Conservation (phyloP, 2,329 filamentous ascomycete species). For the Phialophora verrucosa region DNA sequence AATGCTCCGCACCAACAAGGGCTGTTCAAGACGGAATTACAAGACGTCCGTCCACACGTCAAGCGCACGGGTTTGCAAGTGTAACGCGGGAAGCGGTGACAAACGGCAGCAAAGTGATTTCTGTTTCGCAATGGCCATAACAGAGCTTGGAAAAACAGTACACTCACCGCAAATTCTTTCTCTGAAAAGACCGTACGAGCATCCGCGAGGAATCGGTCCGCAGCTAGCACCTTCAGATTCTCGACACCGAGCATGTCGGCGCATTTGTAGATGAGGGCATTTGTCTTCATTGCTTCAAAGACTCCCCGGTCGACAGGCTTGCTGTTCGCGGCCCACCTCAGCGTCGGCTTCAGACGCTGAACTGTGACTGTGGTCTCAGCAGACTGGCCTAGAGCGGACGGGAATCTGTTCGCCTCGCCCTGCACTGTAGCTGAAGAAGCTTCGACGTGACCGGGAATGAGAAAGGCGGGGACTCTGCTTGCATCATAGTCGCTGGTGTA, state of each 20-base stretch:
- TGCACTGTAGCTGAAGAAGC: neutral
- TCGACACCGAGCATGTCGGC: conserved; percentile 12
- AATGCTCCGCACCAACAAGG: neutral
- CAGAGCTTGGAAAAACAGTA: neutral
- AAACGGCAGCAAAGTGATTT: neutral
- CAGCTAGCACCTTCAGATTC: conserved; percentile 4
- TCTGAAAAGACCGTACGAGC: neutral
- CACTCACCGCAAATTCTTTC: conserved; percentile 1
- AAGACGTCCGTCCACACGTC: neutral
- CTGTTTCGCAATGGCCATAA: neutral
- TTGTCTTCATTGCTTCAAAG: neutral
- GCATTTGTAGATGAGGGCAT: conserved; percentile 9
- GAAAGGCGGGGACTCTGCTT: neutral
- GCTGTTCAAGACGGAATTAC: neutral
- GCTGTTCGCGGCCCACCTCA: neutral
- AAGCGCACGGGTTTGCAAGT: neutral
- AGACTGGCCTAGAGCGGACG: neutral
- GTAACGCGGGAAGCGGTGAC: neutral
- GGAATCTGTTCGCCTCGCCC: neutral
- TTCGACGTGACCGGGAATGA: neutral
- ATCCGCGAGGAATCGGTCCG: neutral
- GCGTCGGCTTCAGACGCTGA: no score
- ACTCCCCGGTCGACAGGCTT: neutral
- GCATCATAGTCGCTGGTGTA: neutral
- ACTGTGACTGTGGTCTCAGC: neutral